phyloP scores from a whole-genome alignment of 495 filamentous ascomycete species.

The Aspergillus campestris region DNA sequence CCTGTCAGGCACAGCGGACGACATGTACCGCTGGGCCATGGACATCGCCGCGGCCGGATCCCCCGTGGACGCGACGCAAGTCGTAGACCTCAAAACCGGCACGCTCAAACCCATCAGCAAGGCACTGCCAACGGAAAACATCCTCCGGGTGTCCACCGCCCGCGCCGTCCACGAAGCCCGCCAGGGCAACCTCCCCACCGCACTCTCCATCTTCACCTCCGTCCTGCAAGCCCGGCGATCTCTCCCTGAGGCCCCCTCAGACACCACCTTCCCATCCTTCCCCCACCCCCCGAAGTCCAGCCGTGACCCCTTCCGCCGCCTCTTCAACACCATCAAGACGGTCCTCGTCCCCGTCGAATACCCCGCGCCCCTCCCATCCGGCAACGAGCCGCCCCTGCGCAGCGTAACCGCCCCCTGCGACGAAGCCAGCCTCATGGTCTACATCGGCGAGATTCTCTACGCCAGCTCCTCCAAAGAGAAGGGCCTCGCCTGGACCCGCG shows the following conservation, averaged over 20 bases:
- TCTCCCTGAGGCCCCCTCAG: constrained; percentile 21
- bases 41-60: constrained; percentile 53
- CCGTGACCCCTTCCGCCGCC: constrained; percentile 39
- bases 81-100: constrained; percentile 53
- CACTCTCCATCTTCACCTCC: constrained; percentile 81
- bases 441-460: constrained; percentile 92
- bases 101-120: constrained; percentile 47
- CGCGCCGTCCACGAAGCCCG: constrained; percentile 69
- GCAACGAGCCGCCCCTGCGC: constrained; percentile 54
- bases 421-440: constrained; percentile 75
- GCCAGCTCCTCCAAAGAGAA: constrained; percentile 51
- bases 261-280: constrained; percentile 25
- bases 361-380: constrained; percentile 56
- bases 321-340: constrained; percentile 27
- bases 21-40: constrained; percentile 64
- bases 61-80: constrained; percentile 30
- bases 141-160: constrained; percentile 65
- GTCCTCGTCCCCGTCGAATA: constrained; percentile 48
- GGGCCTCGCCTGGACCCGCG: constrained; percentile 77
- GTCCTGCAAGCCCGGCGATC: constrained; percentile 64
- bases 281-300: constrained; percentile 51
- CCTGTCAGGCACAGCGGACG: constrained; percentile 47
- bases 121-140: constrained; percentile 54
- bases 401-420: constrained; percentile 59
- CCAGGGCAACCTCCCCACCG: constrained; percentile 48